Percentiles rank a stretch among this genome's conserved stretches.
Evolutionary conservation across 2,329 filamentous ascomycete species (phyloP).

Genomic region (Aureobasidium lini): DNA sequence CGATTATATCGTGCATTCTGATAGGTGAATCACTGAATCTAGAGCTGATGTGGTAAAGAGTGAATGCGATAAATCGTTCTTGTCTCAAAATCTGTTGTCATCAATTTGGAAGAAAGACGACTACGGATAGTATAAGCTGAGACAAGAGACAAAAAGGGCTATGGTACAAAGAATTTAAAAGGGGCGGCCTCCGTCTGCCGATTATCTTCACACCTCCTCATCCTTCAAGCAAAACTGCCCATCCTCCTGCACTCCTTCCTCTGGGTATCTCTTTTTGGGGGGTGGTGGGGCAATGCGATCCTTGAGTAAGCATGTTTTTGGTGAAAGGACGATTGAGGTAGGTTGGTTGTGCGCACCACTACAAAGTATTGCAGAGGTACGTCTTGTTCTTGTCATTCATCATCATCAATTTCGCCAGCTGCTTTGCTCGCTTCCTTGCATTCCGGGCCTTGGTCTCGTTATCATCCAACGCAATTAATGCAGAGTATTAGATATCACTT

Average conservation of each 20-base stretch:
- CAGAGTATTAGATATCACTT: not conserved
- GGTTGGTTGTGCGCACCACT: not conserved
- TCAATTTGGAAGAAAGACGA: not conserved
- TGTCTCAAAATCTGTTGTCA: not conserved
- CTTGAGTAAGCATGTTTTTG: slow-evolving; percentile 5
- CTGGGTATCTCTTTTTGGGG: slow-evolving; percentile 8
- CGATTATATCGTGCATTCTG: no score
- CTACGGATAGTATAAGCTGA: not conserved
- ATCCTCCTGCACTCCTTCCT: slow-evolving; percentile 5
- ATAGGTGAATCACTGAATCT: no score
- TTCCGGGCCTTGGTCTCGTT: slow-evolving; percentile 6
- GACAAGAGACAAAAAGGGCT: not conserved
- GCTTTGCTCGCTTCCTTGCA: slow-evolving; percentile 6
- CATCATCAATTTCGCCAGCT: not conserved
- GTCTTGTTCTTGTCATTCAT: slow-evolving; percentile 4
- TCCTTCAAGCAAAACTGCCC: not conserved
- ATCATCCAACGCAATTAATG: slow-evolving; percentile 6
- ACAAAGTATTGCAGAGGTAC: not conserved
- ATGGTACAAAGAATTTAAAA: slow-evolving; percentile 8
- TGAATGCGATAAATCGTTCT: not conserved
- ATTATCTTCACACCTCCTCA: slow-evolving; percentile 1
- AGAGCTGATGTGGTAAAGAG: not conserved
- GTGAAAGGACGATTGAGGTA: not conserved
- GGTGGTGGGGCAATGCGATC: not conserved
- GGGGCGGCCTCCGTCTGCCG: not conserved